phyloP scores from a whole-genome alignment of 176 grass and related monocot species.

The Hyparrhenia diplandra region DNA sequence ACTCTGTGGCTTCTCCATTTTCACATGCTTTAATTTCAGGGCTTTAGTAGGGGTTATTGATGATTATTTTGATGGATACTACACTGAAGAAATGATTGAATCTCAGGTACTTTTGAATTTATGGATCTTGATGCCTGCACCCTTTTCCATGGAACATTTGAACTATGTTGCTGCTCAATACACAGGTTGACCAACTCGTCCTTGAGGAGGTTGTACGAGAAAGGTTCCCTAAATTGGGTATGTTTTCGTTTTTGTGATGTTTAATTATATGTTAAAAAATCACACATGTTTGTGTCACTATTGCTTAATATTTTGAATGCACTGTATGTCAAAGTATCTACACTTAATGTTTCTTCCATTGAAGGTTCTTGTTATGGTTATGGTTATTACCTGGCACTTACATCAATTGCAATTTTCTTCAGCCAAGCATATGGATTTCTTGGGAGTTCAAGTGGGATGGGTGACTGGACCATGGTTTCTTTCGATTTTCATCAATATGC shows the following conservation, averaged over 20 bases:
- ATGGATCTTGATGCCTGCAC: slow-evolving; percentile 1
- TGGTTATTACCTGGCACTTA: slow-evolving; percentile 25
- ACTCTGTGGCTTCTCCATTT: slow-evolving; percentile 17
- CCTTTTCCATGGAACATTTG: slow-evolving; percentile 18
- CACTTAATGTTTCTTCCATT: neutral
- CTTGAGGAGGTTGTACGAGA: slow-evolving; percentile 84
- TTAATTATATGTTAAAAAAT: slow-evolving; percentile 7
- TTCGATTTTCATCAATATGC: slow-evolving; percentile 96
- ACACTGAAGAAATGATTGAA: slow-evolving; percentile 99
- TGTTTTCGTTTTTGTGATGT: slow-evolving; percentile 30
- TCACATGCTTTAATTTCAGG: slow-evolving; percentile 45
- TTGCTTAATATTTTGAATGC: slow-evolving; percentile 14
- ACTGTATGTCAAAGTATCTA: neutral
- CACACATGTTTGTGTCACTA: neutral
- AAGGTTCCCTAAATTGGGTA: slow-evolving; percentile 96
- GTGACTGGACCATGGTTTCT: slow-evolving; percentile 98
- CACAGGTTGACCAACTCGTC: slow-evolving; percentile 96
- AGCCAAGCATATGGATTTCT: slow-evolving; percentile 85
- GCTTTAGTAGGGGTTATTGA: slow-evolving; percentile 86
- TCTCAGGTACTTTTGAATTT: slow-evolving; percentile 59
- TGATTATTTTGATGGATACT: slow-evolving; percentile 97
- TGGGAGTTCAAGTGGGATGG: slow-evolving; percentile 96
- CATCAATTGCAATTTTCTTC: slow-evolving; percentile 39
- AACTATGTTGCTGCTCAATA: slow-evolving; percentile 13
- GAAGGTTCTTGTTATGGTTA: slow-evolving; percentile 4